These are phyloP conservation scores for Linanthus parryae DNA, from an alignment of 148 eudicot genomes.

Conservation along the genomic window DNA sequence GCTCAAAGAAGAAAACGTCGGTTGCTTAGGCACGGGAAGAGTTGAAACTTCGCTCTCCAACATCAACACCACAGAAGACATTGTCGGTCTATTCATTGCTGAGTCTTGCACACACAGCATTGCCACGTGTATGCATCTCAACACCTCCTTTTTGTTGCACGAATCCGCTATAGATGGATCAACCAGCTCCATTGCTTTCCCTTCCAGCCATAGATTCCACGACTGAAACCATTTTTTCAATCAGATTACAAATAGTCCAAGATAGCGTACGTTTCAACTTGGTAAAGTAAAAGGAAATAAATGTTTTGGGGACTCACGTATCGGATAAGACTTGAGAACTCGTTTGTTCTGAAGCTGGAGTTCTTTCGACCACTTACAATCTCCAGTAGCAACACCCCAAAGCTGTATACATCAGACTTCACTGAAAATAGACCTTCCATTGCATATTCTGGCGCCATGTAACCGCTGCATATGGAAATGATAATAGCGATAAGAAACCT, in stretches of 20 bases:
- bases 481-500: no score
- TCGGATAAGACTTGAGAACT: constrained; percentile 39
- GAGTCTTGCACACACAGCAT: constrained; percentile 62
- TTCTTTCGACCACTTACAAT: constrained; percentile 51
- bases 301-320: constrained; percentile 38
- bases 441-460: constrained; percentile 84
- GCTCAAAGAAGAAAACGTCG: constrained; percentile 37
- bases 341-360: constrained; percentile 37
- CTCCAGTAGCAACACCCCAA: constrained; percentile 61
- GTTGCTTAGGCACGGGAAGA: constrained; percentile 45
- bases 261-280: no score
- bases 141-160: constrained; percentile 24
- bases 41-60: constrained; percentile 45
- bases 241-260: no score
- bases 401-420: constrained; percentile 80
- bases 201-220: constrained; percentile 47
- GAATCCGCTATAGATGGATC: constrained; percentile 34
- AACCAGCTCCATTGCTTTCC: constrained; percentile 40
- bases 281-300: no score
- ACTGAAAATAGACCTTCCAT: constrained; percentile 74
- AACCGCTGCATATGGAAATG: constrained; percentile 37
- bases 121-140: constrained; percentile 58
- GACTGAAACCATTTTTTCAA: constrained; percentile 48
- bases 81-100: constrained; percentile 46
- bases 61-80: constrained; percentile 58